These are phyloP conservation scores for Syzygium jambos DNA, from an alignment of 345 rosid genomes.

Conservation along the genomic window DNA sequence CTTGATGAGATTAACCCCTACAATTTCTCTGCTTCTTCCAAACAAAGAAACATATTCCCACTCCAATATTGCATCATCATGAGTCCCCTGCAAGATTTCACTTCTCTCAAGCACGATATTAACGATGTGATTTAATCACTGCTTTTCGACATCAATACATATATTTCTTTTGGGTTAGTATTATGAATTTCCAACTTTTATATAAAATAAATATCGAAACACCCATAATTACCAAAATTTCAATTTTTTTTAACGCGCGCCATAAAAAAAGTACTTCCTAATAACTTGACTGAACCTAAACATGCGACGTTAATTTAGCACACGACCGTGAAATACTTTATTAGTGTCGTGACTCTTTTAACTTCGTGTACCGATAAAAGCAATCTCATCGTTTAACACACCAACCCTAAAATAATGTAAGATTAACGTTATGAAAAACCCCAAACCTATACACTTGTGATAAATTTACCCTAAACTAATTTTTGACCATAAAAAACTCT, in stretches of 20 bases:
- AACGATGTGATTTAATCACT: neutral
- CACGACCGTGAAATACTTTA: neutral
- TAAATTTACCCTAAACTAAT: no score
- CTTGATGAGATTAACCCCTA: neutral
- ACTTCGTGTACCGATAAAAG: no score
- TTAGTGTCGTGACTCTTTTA: no score
- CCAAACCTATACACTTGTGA: no score
- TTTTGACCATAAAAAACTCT: no score
- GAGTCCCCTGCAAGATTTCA: neutral
- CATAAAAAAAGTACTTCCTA: neutral
- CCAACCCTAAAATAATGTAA: no score
- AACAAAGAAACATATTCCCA: neutral
- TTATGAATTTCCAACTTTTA: neutral
- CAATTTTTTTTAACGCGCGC: neutral
- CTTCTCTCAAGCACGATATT: neutral
- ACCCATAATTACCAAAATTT: fast-evolving
- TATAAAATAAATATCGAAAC: neutral
- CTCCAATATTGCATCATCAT: neutral
- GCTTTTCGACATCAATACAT: neutral
- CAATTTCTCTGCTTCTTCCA: neutral
- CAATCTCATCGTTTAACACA: no score
- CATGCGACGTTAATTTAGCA: neutral
- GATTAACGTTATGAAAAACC: no score
- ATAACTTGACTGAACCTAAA: fast-evolving
- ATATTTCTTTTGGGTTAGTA: neutral